Percentiles rank a stretch among this genome's conserved stretches.
phyloP scores from a whole-genome alignment of 768 basidiomycete species.

The Pilatotrama ljubarskyi region DNA sequence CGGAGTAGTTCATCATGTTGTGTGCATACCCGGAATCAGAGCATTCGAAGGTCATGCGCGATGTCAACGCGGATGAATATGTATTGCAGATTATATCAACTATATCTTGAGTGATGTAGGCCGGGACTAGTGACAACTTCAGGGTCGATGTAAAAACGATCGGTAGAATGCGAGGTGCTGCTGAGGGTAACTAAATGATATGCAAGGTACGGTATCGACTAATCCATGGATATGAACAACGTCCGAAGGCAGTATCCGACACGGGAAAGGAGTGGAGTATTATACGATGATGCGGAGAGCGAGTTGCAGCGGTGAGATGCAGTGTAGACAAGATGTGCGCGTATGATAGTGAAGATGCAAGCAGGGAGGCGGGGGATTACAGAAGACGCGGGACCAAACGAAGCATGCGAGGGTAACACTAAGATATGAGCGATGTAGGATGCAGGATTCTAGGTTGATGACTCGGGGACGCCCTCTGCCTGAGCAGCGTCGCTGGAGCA shows the following conservation, averaged over 20 bases:
- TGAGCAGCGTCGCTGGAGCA: slow-evolving; percentile 23
- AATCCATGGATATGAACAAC: slow-evolving; percentile 18
- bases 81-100: slow-evolving; percentile 19
- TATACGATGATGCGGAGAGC: slow-evolving; percentile 19
- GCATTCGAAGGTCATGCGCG: background rate
- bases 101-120: slow-evolving; percentile 9
- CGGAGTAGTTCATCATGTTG: background rate
- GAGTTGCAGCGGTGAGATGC: slow-evolving; percentile 16
- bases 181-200: slow-evolving; percentile 19
- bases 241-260: slow-evolving; percentile 23
- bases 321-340: slow-evolving; percentile 14
- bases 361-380: slow-evolving; percentile 3
- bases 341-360: slow-evolving; percentile 9
- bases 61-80: background rate
- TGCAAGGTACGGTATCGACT: slow-evolving; percentile 19
- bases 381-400: background rate
- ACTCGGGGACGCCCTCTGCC: slow-evolving; percentile 5
- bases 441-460: background rate
- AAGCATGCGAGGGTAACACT: slow-evolving; percentile 1
- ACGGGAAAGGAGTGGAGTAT: slow-evolving; percentile 20
- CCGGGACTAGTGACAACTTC: background rate
- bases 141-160: background rate
- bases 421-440: slow-evolving; percentile 1
- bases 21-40: background rate
- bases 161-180: slow-evolving; percentile 16